These are phyloP conservation scores for Globisporangium apiculatum DNA, from an alignment of 352 stramenopile species.

Conservation along the genomic window DNA sequence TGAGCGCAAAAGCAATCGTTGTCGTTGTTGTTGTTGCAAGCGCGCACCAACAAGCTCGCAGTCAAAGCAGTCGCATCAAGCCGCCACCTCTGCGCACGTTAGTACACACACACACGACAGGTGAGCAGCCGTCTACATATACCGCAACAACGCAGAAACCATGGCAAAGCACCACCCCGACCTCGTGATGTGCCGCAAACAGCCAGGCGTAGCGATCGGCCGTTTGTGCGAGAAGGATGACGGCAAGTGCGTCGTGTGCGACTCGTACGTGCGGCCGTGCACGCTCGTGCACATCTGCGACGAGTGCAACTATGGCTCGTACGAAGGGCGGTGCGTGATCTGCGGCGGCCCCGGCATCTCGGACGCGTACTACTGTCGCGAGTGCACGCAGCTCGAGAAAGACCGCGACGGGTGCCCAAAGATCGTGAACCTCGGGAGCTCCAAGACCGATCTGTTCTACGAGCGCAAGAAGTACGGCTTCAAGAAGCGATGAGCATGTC, in stretches of 20 bases:
- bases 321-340: slow-evolving; percentile 95
- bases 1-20: too few species aligned
- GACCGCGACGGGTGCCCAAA: slow-evolving; percentile 98
- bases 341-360: slow-evolving; percentile 96
- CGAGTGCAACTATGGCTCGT: slow-evolving; percentile 99
- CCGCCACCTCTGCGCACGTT: background rate
- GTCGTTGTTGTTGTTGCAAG: too few species aligned
- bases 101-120: background rate
- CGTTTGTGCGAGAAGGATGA: slow-evolving; percentile 99
- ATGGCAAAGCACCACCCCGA: slow-evolving; percentile 99
- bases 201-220: slow-evolving; percentile 96
- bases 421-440: slow-evolving; percentile 97
- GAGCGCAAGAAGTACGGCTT: slow-evolving; percentile 98
- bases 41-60: too few species aligned
- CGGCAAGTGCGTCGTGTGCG: slow-evolving; percentile 99
- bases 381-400: slow-evolving; percentile 97
- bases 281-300: slow-evolving; percentile 98
- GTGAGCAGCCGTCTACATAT: background rate
- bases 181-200: slow-evolving; percentile 99
- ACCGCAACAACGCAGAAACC: background rate
- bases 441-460: slow-evolving; percentile 98
- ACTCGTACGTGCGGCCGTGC: slow-evolving; percentile 98
- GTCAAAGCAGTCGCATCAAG: too few species aligned
- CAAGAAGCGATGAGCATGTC: slow-evolving; percentile 73
- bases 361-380: slow-evolving; percentile 99